A percentile compares a stretch with the other conserved stretches of the same genome.
Evolutionary conservation across 2,329 filamentous ascomycete species (phyloP).

Genomic region (Penicillium sp.): DNA sequence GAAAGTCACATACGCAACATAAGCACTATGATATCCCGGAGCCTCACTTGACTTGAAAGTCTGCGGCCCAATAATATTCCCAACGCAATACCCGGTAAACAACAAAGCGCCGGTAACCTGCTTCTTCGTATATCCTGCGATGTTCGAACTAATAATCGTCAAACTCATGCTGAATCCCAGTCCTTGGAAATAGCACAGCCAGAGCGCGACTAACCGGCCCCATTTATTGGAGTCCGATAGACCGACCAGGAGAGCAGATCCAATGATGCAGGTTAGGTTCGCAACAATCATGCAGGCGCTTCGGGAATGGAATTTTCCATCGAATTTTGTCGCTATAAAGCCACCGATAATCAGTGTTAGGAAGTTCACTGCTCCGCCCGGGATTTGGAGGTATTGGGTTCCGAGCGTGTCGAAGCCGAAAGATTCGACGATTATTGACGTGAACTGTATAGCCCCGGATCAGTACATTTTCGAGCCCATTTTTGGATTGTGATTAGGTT

Average conservation of each 20-base stretch:
- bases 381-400: conserved; percentile 61
- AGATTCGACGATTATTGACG: conserved; percentile 50
- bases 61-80: conserved; percentile 56
- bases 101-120: conserved; percentile 51
- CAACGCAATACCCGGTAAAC: conserved; percentile 56
- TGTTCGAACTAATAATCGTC: conserved; percentile 55
- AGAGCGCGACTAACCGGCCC: conserved; percentile 58
- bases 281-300: conserved; percentile 58
- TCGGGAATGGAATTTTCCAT: conserved; percentile 48
- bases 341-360: conserved; percentile 54
- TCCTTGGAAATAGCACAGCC: conserved; percentile 58
- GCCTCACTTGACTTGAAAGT: conserved; percentile 53
- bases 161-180: conserved; percentile 55
- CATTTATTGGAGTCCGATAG: conserved; percentile 54
- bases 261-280: conserved; percentile 57
- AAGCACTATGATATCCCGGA: conserved; percentile 47
- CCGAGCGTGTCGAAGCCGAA: conserved; percentile 51
- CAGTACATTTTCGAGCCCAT: background rate
- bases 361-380: conserved; percentile 59
- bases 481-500: too few species aligned
- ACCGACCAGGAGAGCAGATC: conserved; percentile 53
- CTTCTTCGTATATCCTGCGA: conserved; percentile 58
- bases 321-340: conserved; percentile 51
- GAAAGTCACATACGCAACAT: conserved; percentile 23
- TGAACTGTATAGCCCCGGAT: conserved; percentile 35